Percentiles rank a stretch among this genome's conserved stretches.
phyloP scores from a whole-genome alignment of 2,329 filamentous ascomycete species.

The Pseudogymnoascus sp. region DNA sequence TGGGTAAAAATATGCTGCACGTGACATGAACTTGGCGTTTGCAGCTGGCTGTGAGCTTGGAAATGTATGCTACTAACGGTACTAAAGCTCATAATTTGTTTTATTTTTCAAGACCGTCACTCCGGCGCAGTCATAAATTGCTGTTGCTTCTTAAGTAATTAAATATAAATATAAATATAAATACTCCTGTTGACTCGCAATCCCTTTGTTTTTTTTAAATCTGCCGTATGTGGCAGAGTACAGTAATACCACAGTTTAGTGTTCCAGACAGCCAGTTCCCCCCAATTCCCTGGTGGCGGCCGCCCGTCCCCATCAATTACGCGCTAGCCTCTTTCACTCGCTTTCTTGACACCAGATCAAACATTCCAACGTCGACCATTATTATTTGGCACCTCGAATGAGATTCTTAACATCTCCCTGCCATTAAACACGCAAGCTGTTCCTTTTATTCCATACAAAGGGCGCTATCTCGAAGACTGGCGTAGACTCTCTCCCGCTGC shows the following conservation, averaged over 20 bases:
- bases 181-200: neutral
- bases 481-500: constrained; percentile 1
- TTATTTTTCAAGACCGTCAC: neutral
- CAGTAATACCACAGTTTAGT: neutral
- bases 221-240: neutral
- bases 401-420: neutral
- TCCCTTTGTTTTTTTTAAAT: neutral
- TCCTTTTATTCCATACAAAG: constrained; percentile 1
- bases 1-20: neutral
- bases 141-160: neutral
- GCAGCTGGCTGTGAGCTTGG: neutral
- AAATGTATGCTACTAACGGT: neutral
- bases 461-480: constrained; percentile 5
- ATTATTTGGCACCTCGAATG: neutral
- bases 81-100: neutral
- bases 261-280: constrained; percentile 6
- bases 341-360: constrained; percentile 10
- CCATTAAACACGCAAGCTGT: constrained; percentile 5
- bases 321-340: constrained; percentile 6
- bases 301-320: neutral
- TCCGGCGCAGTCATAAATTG: neutral
- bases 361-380: constrained; percentile 5
- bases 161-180: neutral
- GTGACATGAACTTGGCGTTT: neutral
- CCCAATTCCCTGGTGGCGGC: constrained; percentile 1